Conservation (phyloP, 345 rosid genomes). For the Kandelia obovata region DNA sequence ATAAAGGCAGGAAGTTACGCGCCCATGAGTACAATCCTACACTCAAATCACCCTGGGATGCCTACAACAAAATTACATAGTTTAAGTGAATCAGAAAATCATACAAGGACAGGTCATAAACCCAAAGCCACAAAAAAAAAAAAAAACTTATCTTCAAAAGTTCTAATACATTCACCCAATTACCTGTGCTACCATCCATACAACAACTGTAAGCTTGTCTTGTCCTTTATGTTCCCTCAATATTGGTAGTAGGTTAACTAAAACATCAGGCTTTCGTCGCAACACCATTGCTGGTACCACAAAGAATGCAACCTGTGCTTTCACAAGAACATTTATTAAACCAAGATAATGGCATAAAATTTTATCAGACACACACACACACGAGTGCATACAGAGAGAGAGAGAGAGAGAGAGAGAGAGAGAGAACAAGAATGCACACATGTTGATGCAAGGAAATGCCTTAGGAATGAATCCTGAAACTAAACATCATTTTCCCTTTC, state of each 20-base stretch:
- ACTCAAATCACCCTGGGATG: constrained; percentile 57
- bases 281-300: constrained; percentile 57
- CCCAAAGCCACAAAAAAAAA: neutral
- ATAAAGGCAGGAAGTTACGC: constrained; percentile 47
- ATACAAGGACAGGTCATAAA: neutral
- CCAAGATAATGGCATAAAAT: neutral
- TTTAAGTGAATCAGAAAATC: neutral
- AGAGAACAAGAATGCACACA: no score
- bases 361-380: no score
- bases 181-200: constrained; percentile 69
- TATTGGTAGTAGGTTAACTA: constrained; percentile 41
- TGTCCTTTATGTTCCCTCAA: constrained; percentile 60
- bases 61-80: constrained; percentile 30
- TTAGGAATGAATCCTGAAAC: neutral
- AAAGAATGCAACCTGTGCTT: constrained; percentile 66
- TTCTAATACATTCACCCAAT: neutral
- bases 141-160: constrained; percentile 2
- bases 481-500: neutral
- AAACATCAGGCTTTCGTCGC: constrained; percentile 65
- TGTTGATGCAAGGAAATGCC: neutral
- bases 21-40: constrained; percentile 62
- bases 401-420: no score
- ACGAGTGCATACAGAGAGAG: neutral
- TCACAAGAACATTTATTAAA: constrained; percentile 3
- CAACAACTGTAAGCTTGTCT: constrained; percentile 56